These are phyloP conservation scores for Raddia distichophylla DNA, from an alignment of 176 grass and related monocot species.

Conservation along the genomic window DNA sequence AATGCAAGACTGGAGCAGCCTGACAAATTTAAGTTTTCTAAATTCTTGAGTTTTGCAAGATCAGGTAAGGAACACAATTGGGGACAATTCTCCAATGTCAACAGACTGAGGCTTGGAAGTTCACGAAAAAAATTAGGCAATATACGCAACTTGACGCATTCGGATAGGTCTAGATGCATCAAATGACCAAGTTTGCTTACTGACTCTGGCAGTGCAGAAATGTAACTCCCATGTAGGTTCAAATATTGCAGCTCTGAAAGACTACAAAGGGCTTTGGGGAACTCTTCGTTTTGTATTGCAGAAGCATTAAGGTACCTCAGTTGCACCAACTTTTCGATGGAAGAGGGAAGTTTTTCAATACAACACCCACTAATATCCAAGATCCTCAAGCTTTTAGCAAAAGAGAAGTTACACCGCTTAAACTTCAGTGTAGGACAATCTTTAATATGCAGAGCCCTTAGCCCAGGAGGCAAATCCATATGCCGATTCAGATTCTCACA, in stretches of 20 bases:
- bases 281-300: not conserved
- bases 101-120: not conserved
- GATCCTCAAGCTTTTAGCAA: not conserved
- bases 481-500: not conserved
- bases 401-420: not conserved
- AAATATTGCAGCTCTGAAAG: slow-evolving; percentile 8
- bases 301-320: slow-evolving; percentile 33
- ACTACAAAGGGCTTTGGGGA: slow-evolving; percentile 1
- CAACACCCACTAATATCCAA: slow-evolving; percentile 20
- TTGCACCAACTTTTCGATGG: not conserved
- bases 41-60: slow-evolving; percentile 1
- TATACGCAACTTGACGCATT: not conserved
- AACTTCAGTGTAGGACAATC: not conserved
- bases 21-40: slow-evolving; percentile 14
- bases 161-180: slow-evolving; percentile 14
- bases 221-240: slow-evolving; percentile 13
- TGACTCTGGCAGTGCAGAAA: slow-evolving; percentile 11
- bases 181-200: not conserved
- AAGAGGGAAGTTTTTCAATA: not conserved
- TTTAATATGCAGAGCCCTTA: slow-evolving; percentile 24
- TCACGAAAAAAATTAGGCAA: not conserved
- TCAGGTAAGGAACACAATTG: not conserved
- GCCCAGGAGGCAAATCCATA: not conserved
- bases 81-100: not conserved
- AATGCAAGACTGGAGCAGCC: not conserved